Percentiles rank a stretch among this genome's conserved stretches.
Evolutionary conservation across 2,329 filamentous ascomycete species (phyloP).

Genomic region (Sclerotinia nivalis): DNA sequence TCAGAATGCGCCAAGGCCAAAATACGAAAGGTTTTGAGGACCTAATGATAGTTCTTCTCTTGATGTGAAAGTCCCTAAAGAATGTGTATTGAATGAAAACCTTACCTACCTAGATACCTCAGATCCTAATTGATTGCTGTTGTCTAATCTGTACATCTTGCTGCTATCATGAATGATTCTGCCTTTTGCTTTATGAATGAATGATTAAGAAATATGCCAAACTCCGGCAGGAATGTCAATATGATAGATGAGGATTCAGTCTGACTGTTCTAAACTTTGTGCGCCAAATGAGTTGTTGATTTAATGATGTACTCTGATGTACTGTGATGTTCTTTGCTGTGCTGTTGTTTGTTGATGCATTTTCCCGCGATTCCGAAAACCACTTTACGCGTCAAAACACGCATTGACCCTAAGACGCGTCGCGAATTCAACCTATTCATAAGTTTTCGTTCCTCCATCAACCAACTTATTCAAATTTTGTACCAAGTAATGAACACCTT

Average conservation of each 20-base stretch:
- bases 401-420: conserved; percentile 24
- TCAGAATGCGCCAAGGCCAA: not conserved
- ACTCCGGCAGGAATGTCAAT: not conserved
- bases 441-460: conserved; percentile 21
- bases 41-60: not conserved
- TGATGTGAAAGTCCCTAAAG: not conserved
- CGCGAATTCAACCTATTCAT: conserved; percentile 32
- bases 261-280: no score
- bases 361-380: conserved; percentile 20
- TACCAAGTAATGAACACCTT: conserved; percentile 23
- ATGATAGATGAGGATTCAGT: not conserved
- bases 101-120: not conserved
- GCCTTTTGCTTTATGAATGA: not conserved
- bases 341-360: not conserved
- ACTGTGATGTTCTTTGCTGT: no score
- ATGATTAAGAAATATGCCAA: not conserved
- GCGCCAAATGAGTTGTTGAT: no score
- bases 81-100: not conserved
- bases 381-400: conserved; percentile 38
- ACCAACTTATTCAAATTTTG: conserved; percentile 14
- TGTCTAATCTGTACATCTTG: not conserved
- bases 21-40: not conserved
- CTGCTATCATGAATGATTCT: conserved; percentile 1
- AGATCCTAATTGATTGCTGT: not conserved
- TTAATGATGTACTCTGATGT: no score